phyloP scores from a whole-genome alignment of 108 stramenopile genomes.

The Nitzschia palea region DNA sequence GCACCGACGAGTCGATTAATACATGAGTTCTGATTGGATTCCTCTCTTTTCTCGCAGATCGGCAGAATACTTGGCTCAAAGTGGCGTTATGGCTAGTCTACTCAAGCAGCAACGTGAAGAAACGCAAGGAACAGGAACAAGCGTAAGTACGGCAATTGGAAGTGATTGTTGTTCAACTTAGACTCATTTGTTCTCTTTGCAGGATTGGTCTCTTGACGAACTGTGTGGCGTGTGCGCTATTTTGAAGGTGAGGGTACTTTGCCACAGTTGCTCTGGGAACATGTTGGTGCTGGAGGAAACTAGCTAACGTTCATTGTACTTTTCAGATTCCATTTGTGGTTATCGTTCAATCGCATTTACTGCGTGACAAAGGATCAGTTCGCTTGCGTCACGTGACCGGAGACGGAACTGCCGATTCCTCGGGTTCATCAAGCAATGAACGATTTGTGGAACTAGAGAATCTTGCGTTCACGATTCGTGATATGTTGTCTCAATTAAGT shows the following conservation, averaged over 20 bases:
- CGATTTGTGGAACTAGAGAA: slow-evolving; percentile 44
- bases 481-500: slow-evolving; percentile 7
- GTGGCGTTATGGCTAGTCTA: slow-evolving; percentile 65
- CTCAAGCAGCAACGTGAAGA: slow-evolving; percentile 41
- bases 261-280: background rate
- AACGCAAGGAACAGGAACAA: slow-evolving; percentile 24
- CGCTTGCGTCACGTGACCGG: slow-evolving; percentile 54
- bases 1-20: too few species aligned
- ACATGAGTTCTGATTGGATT: background rate
- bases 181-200: slow-evolving; percentile 7
- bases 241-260: slow-evolving; percentile 27
- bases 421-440: slow-evolving; percentile 48
- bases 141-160: background rate
- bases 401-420: slow-evolving; percentile 21
- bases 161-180: background rate
- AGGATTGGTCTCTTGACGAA: slow-evolving; percentile 66
- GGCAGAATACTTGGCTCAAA: slow-evolving; percentile 77
- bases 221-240: slow-evolving; percentile 73
- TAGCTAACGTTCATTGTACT: background rate
- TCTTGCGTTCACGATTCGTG: slow-evolving; percentile 50
- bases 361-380: slow-evolving; percentile 66
- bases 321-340: slow-evolving; percentile 71
- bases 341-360: slow-evolving; percentile 71
- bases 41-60: slow-evolving; percentile 1
- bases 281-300: background rate